Evolutionary conservation across 176 grass and related monocot genomes (phyloP), one percentile per base, ranked within the genome.

Genomic region (Avena eriantha): DNA sequence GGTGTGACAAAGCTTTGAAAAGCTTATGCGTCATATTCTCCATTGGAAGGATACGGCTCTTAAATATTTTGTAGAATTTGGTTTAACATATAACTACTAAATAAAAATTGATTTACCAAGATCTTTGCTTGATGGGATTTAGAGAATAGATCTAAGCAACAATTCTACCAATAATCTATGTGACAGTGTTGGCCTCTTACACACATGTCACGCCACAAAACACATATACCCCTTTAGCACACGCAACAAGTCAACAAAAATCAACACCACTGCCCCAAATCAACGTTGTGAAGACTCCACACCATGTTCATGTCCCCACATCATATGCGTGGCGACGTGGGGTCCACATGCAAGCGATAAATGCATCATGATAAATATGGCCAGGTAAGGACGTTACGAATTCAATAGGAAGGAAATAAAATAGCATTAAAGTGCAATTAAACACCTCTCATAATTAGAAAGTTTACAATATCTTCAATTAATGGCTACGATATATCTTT

Each of bases 391-490:
- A 33, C 5, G 3, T 16, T 5, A 2, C 2, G 7, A 13, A 66
- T 66, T 67, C 31, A 67, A 67, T 14, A 61, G 10, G 58, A 67
- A 67, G 31, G 64, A 67, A 67, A 67, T 35, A 34, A 34, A 67
- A 67, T 17, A 67, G 64, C 64, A 67, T 67, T 67, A 17, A 67
- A 17, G 29, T 67, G 64, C 64, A 67, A 67, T 67, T 67, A 67
- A 67, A 67, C 14, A 35, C 64, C 29, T 67, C 64, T 9, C 2
- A 67, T 67, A 34, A 67, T 67, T 35, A 67, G 13, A 67, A 67
- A 67, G 14, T 67, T 67, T 8, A 35, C 64, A 67, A 67, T 67
- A 67, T 67, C 14, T 1, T 35, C 29, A 67, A 67, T 67, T 35
- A 67, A 67, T 67, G 64, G 16, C 64, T 17, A 35, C 5, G 6